Percentiles rank a stretch among this genome's conserved stretches.
Conservation (phyloP, 2,329 filamentous ascomycete genomes). For the Akanthomyces dipterigenus region DNA sequence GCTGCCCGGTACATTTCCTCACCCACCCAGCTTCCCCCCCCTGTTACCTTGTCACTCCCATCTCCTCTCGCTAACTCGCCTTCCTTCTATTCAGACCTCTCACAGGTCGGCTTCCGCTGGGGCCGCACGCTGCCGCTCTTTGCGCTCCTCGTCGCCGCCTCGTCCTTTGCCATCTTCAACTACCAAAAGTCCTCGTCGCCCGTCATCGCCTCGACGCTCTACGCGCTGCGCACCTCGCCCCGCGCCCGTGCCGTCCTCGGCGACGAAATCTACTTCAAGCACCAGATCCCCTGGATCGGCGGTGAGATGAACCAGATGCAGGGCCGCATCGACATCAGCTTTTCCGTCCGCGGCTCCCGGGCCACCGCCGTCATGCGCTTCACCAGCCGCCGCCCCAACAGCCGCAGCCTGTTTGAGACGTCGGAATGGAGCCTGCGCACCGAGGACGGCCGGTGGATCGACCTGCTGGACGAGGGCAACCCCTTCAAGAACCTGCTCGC, state of each 20-base stretch:
- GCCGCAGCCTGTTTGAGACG: slow-evolving; percentile 69
- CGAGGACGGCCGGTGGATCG: slow-evolving; percentile 52
- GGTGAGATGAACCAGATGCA: slow-evolving; percentile 91
- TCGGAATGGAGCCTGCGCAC: slow-evolving; percentile 81
- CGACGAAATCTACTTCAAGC: slow-evolving; percentile 77
- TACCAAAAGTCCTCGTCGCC: slow-evolving; percentile 93
- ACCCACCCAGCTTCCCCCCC: no score
- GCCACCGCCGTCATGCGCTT: slow-evolving; percentile 71
- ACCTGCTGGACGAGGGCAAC: slow-evolving; percentile 66
- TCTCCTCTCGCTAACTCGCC: slow-evolving; percentile 8
- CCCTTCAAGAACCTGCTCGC: slow-evolving; percentile 55
- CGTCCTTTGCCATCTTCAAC: slow-evolving; percentile 90
- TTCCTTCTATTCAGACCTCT: slow-evolving; percentile 32
- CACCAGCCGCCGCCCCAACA: slow-evolving; percentile 59
- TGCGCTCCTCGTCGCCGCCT: slow-evolving; percentile 59
- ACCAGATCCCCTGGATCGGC: slow-evolving; percentile 74
- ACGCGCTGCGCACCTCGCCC: slow-evolving; percentile 77
- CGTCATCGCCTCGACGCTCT: slow-evolving; percentile 80
- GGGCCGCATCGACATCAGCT: slow-evolving; percentile 80
- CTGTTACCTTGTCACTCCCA: background rate
- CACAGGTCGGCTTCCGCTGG: slow-evolving; percentile 52
- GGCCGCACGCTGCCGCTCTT: slow-evolving; percentile 74
- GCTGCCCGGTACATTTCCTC: slow-evolving; percentile 47
- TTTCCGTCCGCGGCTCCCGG: slow-evolving; percentile 76
- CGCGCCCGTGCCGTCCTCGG: slow-evolving; percentile 72